Evolutionary conservation across 192 early-diverging fungal species (phyloP), one percentile per base, ranked within the genome.

Genomic region (Podila horticola): DNA sequence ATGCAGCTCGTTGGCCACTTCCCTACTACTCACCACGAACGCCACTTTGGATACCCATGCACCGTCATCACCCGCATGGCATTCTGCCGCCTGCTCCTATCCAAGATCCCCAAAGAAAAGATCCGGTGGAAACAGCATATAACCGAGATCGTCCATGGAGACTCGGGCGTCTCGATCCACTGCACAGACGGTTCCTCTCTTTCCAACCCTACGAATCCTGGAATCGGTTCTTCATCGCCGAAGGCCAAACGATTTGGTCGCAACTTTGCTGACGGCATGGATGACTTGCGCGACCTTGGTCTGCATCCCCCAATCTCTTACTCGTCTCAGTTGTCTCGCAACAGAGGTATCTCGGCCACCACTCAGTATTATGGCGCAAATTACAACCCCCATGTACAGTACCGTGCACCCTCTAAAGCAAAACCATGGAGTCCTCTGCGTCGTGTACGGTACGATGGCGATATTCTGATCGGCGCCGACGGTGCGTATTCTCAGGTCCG

Each of bases 401-500:
- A n/a, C 22, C 19, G 52, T 10, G 52, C n/a, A n/a, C 8, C 24
- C 20, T 24, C 52, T 6, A 55, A 26, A 55, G 5, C 9, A 9
- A 55, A 55, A 19, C 52, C 52, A 10, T 55, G 52, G 52, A 55
- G 52, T 4, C 52, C 24, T 19, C 17, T 55, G 52, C 52, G 52
- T 24, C 52, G 52, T 24, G 52, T 55, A 6, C 52, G 52, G 24
- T 22, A 55, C 17, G 52, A 55, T 19, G 52, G 52, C 2, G 52
- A 55, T 11, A 55, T 55, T 10, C 52, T 55, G 22, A 26, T 55
- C 52, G 52, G 52, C 17, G 52, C 52, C 9, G 52, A 55, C 52
- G 52, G 52, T 55, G 52, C 52, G 24, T 55, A 55, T 55, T 55
- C 52, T 22, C 52, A 24, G n/a, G 52, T 55, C 52, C 52, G 52